Percentiles rank a stretch among this genome's conserved stretches.
These are phyloP conservation scores for Leishmania lainsoni DNA, from an alignment of 208 protist species.

Conservation along the genomic window DNA sequence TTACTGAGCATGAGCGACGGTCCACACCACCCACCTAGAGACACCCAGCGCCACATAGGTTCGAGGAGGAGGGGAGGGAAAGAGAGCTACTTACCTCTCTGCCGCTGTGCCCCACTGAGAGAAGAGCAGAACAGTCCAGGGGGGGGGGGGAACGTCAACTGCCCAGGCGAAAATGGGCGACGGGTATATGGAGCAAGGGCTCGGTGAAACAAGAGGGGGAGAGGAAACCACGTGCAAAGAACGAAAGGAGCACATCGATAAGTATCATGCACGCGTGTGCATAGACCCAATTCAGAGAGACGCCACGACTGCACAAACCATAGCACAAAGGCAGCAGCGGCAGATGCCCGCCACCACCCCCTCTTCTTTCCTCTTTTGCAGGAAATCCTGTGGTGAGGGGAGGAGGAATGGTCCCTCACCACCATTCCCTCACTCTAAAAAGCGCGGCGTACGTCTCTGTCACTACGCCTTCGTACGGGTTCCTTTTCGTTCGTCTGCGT, in stretches of 20 bases:
- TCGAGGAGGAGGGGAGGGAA: neutral
- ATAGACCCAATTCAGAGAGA: neutral
- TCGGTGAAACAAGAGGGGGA: neutral
- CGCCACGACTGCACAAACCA: neutral
- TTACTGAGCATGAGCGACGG: constrained; percentile 81
- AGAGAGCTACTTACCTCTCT: neutral
- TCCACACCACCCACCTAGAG: constrained; percentile 84
- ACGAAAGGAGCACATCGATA: neutral
- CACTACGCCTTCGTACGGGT: too few relatives aligned
- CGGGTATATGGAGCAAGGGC: neutral
- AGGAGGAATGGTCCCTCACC: neutral
- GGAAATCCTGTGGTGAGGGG: neutral
- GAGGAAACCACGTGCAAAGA: neutral
- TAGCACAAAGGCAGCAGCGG: neutral
- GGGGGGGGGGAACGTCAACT: neutral
- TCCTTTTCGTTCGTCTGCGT: neutral
- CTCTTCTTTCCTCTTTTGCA: neutral
- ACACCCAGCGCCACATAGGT: constrained; percentile 78
- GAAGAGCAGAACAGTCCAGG: neutral
- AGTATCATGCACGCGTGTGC: neutral
- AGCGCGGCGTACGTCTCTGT: neutral
- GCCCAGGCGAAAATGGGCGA: neutral
- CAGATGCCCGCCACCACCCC: neutral
- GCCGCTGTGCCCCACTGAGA: neutral
- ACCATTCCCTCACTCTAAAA: too few relatives aligned